Evolutionary conservation across 1,139 yeast genomes (phyloP), one percentile per base, ranked within the genome.

Genomic region (Yamadazyma atmosphaerica): DNA sequence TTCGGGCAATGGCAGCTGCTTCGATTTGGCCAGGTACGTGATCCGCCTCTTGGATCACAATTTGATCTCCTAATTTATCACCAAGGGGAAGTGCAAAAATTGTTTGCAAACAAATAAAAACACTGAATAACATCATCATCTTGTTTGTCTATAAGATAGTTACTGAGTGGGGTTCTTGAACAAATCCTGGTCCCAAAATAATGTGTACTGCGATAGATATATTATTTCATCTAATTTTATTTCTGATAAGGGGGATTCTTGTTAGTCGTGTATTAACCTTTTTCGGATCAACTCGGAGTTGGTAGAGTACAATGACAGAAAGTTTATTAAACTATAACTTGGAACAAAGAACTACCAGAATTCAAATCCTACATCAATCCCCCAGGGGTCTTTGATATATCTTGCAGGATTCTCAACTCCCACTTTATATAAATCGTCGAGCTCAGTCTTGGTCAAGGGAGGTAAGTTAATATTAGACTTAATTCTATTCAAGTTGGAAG

Each of bases 1-100:
- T 75, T 50, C 88, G 65, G 7, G 87, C 88, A 38, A 80, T 74
- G 10, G 64, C 53, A 2, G 86, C 86, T 3, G 86, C 87, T 26
- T 73, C 74, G 22, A 65, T 65, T 17, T 67, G 69, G 10, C 65
- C 43, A 4, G 67, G 65, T n/a, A 52, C 36, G 11, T 42, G 35
- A 16, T 28, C 32, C 31, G 5, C 12, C 10, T 28, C 6, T 8
- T 14, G 13, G 9, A 28, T 14, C 21, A 11, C 3, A 14, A 28
- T 21, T 9, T 16, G 12, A 28, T 28, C 31, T 16, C 13, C 26
- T 8, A n/a, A 4, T 5, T 4, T 6, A 7, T 10, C 11, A 16
- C 16, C 4, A 15, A 28, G 7, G 12, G 33, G 33, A 30, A 19
- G 14, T 4, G 19, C 24, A 11, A 19, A 30, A 16, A 28, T 16